Percentiles rank a stretch among this genome's conserved stretches.
phyloP scores from a whole-genome alignment of 176 grass and related monocot genomes.

The Panicum miliaceum region DNA sequence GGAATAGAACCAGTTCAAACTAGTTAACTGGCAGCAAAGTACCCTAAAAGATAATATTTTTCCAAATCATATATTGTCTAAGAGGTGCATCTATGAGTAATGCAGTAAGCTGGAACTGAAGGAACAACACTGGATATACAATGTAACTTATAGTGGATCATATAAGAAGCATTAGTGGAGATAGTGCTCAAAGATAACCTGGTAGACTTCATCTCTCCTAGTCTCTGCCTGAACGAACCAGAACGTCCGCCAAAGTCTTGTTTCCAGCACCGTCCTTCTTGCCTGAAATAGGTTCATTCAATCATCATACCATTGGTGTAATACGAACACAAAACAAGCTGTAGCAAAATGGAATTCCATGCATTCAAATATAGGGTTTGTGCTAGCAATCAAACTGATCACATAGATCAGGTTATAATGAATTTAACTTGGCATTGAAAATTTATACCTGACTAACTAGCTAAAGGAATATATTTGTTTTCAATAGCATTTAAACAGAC shows the following conservation, averaged over 20 bases:
- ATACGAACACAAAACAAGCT: neutral
- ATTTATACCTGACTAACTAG: too few species aligned
- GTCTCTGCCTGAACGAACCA: neutral
- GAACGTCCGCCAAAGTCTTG: constrained; percentile 24
- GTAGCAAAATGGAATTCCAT: neutral
- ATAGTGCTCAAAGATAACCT: constrained; percentile 15
- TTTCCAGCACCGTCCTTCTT: constrained; percentile 7
- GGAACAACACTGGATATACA: neutral
- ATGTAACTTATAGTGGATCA: neutral
- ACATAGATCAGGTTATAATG: too few species aligned
- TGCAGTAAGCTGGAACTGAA: neutral
- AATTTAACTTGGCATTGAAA: too few species aligned
- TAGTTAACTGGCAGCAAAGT: neutral
- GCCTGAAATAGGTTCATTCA: constrained; percentile 19
- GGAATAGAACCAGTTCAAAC: neutral
- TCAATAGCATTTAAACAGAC: too few species aligned
- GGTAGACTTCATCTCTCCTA: neutral
- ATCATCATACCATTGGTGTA: neutral
- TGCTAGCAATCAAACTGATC: too few species aligned
- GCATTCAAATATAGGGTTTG: too few species aligned
- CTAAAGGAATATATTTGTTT: too few species aligned
- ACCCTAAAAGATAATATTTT: neutral
- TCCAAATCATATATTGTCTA: neutral
- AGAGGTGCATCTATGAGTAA: neutral
- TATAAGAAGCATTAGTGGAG: neutral